These are phyloP conservation scores for Prunus yedoensis DNA, from an alignment of 331 rosid species.

Conservation along the genomic window DNA sequence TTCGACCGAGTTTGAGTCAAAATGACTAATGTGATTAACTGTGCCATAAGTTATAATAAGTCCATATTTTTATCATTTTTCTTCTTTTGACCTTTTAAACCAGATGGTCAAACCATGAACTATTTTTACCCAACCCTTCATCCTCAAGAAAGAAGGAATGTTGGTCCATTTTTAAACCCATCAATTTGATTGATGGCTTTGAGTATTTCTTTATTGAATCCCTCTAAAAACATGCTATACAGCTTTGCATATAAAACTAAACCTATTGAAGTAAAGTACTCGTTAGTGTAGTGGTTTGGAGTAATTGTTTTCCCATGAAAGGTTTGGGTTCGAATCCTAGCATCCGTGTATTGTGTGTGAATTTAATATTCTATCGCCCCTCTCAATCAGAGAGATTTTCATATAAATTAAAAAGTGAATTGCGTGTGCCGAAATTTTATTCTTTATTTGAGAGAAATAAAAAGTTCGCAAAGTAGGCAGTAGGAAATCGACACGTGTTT, in stretches of 20 bases:
- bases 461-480: not conserved
- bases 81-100: not conserved
- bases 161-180: not conserved
- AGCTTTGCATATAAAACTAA: not conserved
- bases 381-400: too few species aligned
- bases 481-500: conserved; percentile 5
- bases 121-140: conserved; percentile 11
- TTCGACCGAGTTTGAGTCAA: not conserved
- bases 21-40: not conserved
- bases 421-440: too few species aligned
- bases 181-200: not conserved
- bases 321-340: too few species aligned
- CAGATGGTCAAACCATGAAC: not conserved
- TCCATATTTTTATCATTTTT: not conserved
- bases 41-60: not conserved
- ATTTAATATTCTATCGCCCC: too few species aligned
- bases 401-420: not conserved
- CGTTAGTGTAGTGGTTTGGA: too few species aligned
- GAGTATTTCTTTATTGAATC: conserved; percentile 6
- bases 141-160: not conserved
- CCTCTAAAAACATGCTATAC: conserved; percentile 5
- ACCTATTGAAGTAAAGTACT: too few species aligned
- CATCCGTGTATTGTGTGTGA: too few species aligned
- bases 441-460: too few species aligned
- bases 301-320: too few species aligned